Percentiles rank a stretch among this genome's conserved stretches.
phyloP scores from a whole-genome alignment of 306 rosid species.

The Adenanthera pavonina region DNA sequence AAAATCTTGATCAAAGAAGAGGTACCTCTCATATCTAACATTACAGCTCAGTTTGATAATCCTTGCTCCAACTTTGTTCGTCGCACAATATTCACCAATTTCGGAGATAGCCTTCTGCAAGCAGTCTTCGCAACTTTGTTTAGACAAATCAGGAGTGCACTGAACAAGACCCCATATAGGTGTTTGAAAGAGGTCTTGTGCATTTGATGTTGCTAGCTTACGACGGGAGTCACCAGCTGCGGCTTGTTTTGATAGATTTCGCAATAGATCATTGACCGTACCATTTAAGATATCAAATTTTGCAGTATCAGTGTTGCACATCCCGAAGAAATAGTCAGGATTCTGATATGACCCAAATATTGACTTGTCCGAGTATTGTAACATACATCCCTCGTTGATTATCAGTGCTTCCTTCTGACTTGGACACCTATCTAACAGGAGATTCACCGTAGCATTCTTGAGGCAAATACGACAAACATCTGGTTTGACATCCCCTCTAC shows the following conservation, averaged over 20 bases:
- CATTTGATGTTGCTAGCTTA: not conserved
- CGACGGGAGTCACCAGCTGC: constrained; percentile 12
- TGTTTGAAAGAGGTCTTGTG: no score
- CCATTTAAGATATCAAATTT: no score
- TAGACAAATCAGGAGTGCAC: constrained; percentile 39
- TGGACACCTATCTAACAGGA: not conserved
- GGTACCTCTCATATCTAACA: not conserved
- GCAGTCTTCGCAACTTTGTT: constrained; percentile 15
- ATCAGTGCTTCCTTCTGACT: not conserved
- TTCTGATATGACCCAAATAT: not conserved
- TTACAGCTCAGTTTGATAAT: constrained; percentile 36
- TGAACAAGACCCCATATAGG: constrained; percentile 29
- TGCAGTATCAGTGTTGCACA: no score
- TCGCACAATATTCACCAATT: not conserved
- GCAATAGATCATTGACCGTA: not conserved
- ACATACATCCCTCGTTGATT: no score
- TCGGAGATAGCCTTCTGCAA: rapidly evolving
- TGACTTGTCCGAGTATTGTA: not conserved
- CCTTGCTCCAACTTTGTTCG: not conserved
- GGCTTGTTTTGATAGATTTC: not conserved
- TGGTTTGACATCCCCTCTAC: not conserved
- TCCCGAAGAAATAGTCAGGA: no score
- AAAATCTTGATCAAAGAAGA: not conserved
- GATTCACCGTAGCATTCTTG: not conserved
- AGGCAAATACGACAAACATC: not conserved